Evolutionary conservation across 164 flowering plant genomes (phyloP).

Genomic region (Magnolia officinalis): DNA sequence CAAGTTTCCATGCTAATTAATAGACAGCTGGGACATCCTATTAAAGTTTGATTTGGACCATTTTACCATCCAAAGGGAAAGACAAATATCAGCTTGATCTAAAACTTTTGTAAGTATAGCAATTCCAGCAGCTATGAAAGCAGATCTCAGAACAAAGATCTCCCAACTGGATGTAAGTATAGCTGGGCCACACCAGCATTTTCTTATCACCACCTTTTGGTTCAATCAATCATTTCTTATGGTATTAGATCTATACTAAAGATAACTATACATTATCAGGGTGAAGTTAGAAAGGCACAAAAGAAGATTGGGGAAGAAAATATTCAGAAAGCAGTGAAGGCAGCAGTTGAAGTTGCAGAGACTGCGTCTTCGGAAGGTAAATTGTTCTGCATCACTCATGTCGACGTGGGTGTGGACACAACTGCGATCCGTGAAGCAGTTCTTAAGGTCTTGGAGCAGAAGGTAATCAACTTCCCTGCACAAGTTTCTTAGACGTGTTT

Average conservation of each 20-base stretch:
- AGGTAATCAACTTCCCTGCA: not conserved
- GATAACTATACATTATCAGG: too few relatives aligned
- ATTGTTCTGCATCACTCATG: constrained; percentile 54
- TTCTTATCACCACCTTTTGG: not conserved
- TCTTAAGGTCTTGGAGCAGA: constrained; percentile 33
- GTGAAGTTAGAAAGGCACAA: constrained; percentile 65
- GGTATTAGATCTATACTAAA: not conserved
- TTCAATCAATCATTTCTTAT: not conserved
- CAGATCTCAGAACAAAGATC: constrained; percentile 62
- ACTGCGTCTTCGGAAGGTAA: constrained; percentile 67
- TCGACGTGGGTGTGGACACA: constrained; percentile 82
- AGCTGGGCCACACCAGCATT: not conserved
- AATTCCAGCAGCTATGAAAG: constrained; percentile 84
- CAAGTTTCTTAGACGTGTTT: not conserved
- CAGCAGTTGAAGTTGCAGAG: constrained; percentile 61
- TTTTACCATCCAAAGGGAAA: too few relatives aligned
- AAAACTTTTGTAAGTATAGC: too few relatives aligned
- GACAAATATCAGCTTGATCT: too few relatives aligned
- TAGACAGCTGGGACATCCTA: too few relatives aligned
- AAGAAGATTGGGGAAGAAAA: constrained; percentile 82
- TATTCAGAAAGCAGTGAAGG: constrained; percentile 57
- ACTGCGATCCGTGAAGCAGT: constrained; percentile 91
- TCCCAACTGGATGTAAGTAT: constrained; percentile 62
- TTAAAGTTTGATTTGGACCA: too few relatives aligned
- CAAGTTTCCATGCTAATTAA: too few relatives aligned